phyloP scores from a whole-genome alignment of 805 yeast species.

The Wickerhamiella kurtzmanii region DNA sequence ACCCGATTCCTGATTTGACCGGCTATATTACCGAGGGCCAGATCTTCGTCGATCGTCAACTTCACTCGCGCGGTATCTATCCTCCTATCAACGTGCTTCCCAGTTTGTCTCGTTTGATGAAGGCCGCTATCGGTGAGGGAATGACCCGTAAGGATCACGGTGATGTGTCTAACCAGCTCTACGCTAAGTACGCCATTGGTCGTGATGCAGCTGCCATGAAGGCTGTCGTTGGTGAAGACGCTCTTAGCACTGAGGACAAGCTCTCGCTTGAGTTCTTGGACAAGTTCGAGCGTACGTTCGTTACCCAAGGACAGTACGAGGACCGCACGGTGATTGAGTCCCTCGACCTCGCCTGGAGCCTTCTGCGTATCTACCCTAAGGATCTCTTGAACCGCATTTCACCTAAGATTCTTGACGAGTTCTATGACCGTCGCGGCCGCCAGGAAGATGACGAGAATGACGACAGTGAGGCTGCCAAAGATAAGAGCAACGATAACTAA shows the following conservation, averaged over 20 bases:
- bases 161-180: slow-evolving; percentile 96
- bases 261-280: slow-evolving; percentile 94
- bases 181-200: slow-evolving; percentile 99
- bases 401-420: slow-evolving; percentile 90
- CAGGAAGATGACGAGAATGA: slow-evolving; percentile 35
- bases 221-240: slow-evolving; percentile 99
- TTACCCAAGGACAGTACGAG: slow-evolving; percentile 94
- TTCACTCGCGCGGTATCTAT: slow-evolving; percentile 90
- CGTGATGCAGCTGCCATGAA: slow-evolving; percentile 99
- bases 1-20: slow-evolving; percentile 99
- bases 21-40: slow-evolving; percentile 99
- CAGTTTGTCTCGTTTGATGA: slow-evolving; percentile 94
- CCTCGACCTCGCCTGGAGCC: slow-evolving; percentile 95
- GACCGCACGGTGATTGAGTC: slow-evolving; percentile 89
- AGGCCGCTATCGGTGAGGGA: slow-evolving; percentile 99
- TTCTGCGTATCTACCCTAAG: slow-evolving; percentile 96
- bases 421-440: slow-evolving; percentile 48
- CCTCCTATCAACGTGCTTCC: slow-evolving; percentile 99
- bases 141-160: slow-evolving; percentile 99
- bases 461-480: slow-evolving; percentile 22
- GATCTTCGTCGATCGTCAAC: slow-evolving; percentile 92
- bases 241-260: slow-evolving; percentile 93
- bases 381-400: slow-evolving; percentile 97
- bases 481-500: slow-evolving; percentile 20
- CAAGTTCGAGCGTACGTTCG: slow-evolving; percentile 91